Evolutionary conservation across 768 basidiomycete genomes (phyloP), one percentile per base, ranked within the genome.

Genomic region (Suillus americanus): DNA sequence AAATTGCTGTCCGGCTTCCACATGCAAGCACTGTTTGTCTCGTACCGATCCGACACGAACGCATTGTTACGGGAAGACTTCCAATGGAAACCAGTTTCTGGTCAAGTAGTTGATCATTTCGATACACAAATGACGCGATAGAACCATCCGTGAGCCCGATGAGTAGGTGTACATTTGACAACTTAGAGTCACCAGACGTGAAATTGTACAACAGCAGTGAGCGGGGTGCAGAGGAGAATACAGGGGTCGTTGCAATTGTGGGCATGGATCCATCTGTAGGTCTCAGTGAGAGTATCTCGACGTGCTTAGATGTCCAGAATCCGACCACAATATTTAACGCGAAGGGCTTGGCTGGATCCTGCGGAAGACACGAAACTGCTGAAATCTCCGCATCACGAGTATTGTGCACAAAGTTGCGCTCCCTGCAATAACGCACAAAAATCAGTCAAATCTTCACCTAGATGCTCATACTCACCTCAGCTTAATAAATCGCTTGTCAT

Each of bases 101-200:
- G 61, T 89, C 85, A 33, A 72, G 72, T 9, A 84, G 63, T 12
- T 62, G 63, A 18, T 70, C 70, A 51, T 83, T 80, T 62, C 72
- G 72, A 74, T 89, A 86, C 0, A 76, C 64, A 69, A 85, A 86
- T 13, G 84, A 79, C 5, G 85, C 83, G 33, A 95, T 79, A 18
- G 86, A 86, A 2, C 95, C 95, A 72, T 97, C 86, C 3, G 83
- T 86, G 12, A 94, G 79, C 3, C 94, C 94, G 20, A 85, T 85
- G 37, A 97, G 79, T 10, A 96, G 79, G 69, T 71, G 82, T 75
- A 63, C 79, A 68, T 74, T 82, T 67, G 48, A 67, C 50, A 67
- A 70, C 73, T 72, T 80, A 74, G 33, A 74, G 51, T 73, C 74
- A 71, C 80, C 68, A 60, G 68, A 53, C 41, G 83, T 84, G 72